Evolutionary conservation across 2,329 filamentous ascomycete genomes (phyloP), one percentile per base, ranked within the genome.

Genomic region (Lachnellula subtilissima): DNA sequence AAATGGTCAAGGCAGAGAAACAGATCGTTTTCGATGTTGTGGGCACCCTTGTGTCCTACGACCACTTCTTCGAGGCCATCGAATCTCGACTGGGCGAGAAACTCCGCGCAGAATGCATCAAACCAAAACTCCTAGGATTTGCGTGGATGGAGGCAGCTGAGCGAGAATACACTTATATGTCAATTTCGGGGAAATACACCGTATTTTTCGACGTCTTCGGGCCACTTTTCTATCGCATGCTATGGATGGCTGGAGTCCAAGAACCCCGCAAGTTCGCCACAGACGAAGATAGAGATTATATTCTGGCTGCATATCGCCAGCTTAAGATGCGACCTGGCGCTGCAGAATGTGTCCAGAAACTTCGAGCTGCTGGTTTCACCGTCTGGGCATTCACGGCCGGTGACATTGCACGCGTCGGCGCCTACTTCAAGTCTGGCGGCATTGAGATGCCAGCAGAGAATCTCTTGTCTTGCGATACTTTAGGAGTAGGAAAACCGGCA

Each of bases 361-460:
- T 83, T 43, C 67, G 76, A 3, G 70, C 69, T 0, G 71, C 67
- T 0, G 76, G 79, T 0, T 82, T 81, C 57, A 78, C 75, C 0
- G 74, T 81, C 4, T 83, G 80, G 79, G 76, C 73, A 35, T 71
- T 83, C 25, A 82, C 80, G 0, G 76, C 78, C 0, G 80, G 76
- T 1, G 80, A 83, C 62, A 64, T 71, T 2, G 66, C 72, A 48
- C 69, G 80, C 5, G 80, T 83, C 3, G 64, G 70, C 7, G 79
- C 78, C 0, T 84, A 83, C 58, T 82, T 84, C 58, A 62, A 70
- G n/a, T 67, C 70, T 0, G 76, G 69, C 0, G 76, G 75, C 0
- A 70, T 83, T 11, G 73, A 78, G 1, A 76, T 83, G 70, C 77
- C 78, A 0, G 52, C 63, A 1, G 77, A 78, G 62, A 78, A 81